Percentiles rank a stretch among this genome's conserved stretches.
Evolutionary conservation across 176 grass and related monocot genomes (phyloP).

Genomic region (Aegilops umbellulata): DNA sequence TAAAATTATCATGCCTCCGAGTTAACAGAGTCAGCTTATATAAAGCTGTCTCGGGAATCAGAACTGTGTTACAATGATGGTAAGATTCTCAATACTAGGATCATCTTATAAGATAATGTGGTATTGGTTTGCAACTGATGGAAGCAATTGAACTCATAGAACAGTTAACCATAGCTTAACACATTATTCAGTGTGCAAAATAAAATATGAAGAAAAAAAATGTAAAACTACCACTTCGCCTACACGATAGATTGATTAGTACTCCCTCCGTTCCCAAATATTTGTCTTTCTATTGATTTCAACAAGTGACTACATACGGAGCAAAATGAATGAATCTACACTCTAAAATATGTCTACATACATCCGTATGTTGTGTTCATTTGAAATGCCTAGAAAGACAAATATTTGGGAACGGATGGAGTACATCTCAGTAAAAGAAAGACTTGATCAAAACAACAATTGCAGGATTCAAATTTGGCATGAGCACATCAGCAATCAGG

Average conservation of each 20-base stretch:
- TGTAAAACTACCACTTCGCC: not conserved
- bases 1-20: not conserved
- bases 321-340: no score
- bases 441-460: not conserved
- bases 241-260: not conserved
- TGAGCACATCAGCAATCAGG: not conserved
- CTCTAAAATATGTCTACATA: no score
- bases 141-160: not conserved
- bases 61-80: not conserved
- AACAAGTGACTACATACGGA: no score
- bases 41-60: not conserved
- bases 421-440: not conserved
- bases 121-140: not conserved
- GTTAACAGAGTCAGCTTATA: not conserved
- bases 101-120: not conserved
- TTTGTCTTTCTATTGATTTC: no score
- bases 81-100: not conserved
- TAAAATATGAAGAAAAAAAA: conserved; percentile 3
- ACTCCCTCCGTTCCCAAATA: no score
- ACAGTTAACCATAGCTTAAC: not conserved
- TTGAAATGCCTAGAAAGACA: no score
- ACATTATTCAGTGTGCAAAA: not conserved
- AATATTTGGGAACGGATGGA: no score
- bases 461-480: not conserved
- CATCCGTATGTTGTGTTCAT: no score